Conservation (phyloP, 768 basidiomycete genomes). For the Leccinum truebloodii region DNA sequence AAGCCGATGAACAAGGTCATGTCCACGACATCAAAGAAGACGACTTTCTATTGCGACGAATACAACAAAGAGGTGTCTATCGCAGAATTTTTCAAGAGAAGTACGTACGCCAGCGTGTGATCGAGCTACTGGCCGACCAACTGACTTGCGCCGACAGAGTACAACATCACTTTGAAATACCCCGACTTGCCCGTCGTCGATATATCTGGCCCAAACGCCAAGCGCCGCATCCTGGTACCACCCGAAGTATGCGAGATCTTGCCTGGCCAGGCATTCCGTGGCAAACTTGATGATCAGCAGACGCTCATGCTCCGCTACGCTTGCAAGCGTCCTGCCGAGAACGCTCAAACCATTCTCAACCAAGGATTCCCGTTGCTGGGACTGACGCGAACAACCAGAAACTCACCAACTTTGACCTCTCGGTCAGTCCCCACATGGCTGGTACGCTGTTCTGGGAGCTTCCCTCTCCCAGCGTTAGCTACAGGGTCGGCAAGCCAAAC, state of each 20-base stretch:
- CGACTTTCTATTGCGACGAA: constrained; percentile 61
- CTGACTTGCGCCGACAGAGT: constrained; percentile 43
- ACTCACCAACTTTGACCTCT: constrained; percentile 57
- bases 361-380: constrained; percentile 62
- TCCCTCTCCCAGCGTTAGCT: constrained; percentile 55
- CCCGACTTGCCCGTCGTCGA: constrained; percentile 60
- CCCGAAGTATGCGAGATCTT: constrained; percentile 72
- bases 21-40: constrained; percentile 41
- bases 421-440: constrained; percentile 58
- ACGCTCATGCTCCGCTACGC: constrained; percentile 73
- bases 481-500: constrained; percentile 44
- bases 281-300: constrained; percentile 58
- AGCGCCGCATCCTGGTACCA: constrained; percentile 47
- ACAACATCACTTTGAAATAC: constrained; percentile 50
- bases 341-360: constrained; percentile 57
- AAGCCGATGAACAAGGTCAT: constrained; percentile 48
- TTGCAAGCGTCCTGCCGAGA: constrained; percentile 59
- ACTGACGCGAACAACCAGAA: constrained; percentile 41
- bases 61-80: constrained; percentile 54
- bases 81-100: constrained; percentile 59
- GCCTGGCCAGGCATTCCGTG: constrained; percentile 58
- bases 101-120: constrained; percentile 39
- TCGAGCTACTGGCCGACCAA: neutral
- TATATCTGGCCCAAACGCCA: constrained; percentile 39
- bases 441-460: constrained; percentile 68